Conservation (phyloP, 163 green algal genomes). For the Picocystis sp. region DNA sequence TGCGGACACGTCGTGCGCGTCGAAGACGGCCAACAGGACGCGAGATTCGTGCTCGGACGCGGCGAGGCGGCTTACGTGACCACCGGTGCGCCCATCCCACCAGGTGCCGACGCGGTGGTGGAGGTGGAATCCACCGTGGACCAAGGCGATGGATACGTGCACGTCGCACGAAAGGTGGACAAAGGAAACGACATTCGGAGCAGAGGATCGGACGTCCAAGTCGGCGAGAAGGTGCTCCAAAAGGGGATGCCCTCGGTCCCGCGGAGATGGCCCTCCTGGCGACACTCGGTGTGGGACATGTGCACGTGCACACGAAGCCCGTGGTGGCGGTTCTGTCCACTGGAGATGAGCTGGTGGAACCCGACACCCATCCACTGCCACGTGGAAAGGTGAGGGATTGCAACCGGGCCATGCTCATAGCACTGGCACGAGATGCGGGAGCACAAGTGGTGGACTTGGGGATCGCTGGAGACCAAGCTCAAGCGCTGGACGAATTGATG, state of each 20-base stretch:
- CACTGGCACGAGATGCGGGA: slow-evolving; percentile 19
- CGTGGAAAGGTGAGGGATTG: slow-evolving; percentile 70
- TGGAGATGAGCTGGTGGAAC: slow-evolving; percentile 81
- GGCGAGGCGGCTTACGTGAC: slow-evolving; percentile 71
- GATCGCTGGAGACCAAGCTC: slow-evolving; percentile 33
- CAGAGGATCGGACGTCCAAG: slow-evolving; percentile 14
- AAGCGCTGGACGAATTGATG: slow-evolving; percentile 15
- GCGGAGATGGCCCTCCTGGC: slow-evolving; percentile 57
- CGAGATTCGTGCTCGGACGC: slow-evolving; percentile 18
- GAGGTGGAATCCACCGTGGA: slow-evolving; percentile 74
- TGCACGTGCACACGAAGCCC: slow-evolving; percentile 26
- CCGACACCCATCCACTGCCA: slow-evolving; percentile 22
- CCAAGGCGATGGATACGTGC: slow-evolving; percentile 13
- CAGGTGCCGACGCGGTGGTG: slow-evolving; percentile 66
- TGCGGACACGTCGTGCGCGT: too few species aligned
- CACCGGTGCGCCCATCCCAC: slow-evolving; percentile 32
- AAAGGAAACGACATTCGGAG: slow-evolving; percentile 52
- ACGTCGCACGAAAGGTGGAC: slow-evolving; percentile 21
- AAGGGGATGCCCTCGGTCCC: slow-evolving; percentile 35
- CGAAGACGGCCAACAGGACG: slow-evolving; percentile 30
- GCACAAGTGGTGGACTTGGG: slow-evolving; percentile 41
- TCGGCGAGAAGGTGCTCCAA: slow-evolving; percentile 44
- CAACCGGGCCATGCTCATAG: slow-evolving; percentile 84
- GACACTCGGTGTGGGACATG: slow-evolving; percentile 47
- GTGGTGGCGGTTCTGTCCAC: slow-evolving; percentile 48